Percentiles rank a stretch among this genome's conserved stretches.
Conservation (phyloP, 2,329 filamentous ascomycete species). For the Epichloe gansuensis region DNA sequence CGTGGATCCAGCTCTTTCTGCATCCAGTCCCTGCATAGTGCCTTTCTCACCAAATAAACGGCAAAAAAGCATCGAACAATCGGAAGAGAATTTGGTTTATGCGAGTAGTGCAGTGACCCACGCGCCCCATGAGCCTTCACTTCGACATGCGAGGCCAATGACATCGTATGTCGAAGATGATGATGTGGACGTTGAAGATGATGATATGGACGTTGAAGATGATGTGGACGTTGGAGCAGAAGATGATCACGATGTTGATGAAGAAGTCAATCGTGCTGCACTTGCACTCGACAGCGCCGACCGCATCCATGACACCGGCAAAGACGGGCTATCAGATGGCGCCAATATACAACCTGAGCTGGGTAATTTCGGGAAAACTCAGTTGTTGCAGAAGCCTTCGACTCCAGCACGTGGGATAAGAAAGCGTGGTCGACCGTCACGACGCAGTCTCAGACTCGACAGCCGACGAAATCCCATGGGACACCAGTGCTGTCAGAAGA, state of each 20-base stretch:
- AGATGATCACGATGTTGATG: constrained; percentile 1
- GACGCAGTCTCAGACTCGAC: constrained; percentile 10
- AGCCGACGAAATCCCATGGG: background rate
- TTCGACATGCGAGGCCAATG: constrained; percentile 40
- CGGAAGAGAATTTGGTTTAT: background rate
- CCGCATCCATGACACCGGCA: background rate
- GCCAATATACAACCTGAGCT: background rate
- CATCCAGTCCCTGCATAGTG: constrained; percentile 6
- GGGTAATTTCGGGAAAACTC: background rate
- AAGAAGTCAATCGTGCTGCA: background rate
- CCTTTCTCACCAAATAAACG: background rate
- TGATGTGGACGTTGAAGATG: constrained; percentile 23
- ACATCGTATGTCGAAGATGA: constrained; percentile 38
- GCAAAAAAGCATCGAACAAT: constrained; percentile 9
- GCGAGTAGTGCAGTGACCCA: constrained; percentile 19
- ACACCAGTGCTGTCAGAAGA: background rate
- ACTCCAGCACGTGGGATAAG: constrained; percentile 5
- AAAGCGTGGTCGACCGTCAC: constrained; percentile 21
- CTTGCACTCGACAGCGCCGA: background rate
- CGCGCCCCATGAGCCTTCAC: constrained; percentile 29
- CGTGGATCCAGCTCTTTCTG: constrained; percentile 42
- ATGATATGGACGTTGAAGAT: constrained; percentile 19
- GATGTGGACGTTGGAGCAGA: constrained; percentile 17
- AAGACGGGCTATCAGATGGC: constrained; percentile 6
- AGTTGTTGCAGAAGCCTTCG: background rate